phyloP scores from a whole-genome alignment of 805 yeast genomes.

The Starmerella kuoi region DNA sequence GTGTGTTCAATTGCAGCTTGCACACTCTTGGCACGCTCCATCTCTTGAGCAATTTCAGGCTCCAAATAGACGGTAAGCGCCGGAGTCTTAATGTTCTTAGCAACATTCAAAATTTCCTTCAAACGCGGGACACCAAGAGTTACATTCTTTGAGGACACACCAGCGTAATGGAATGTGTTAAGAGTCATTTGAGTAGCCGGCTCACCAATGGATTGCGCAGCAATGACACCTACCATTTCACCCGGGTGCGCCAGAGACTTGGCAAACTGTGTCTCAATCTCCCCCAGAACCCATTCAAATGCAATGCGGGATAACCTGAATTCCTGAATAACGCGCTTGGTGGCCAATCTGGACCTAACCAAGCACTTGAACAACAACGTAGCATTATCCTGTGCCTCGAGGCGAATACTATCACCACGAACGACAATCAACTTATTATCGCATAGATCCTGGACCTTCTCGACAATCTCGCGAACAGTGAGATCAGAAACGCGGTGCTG shows the following conservation, averaged over 20 bases:
- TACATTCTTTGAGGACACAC: slow-evolving; percentile 92
- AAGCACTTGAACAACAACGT: slow-evolving; percentile 80
- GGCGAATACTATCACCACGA: slow-evolving; percentile 67
- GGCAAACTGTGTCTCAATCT: slow-evolving; percentile 85
- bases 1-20: slow-evolving; percentile 98
- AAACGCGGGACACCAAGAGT: slow-evolving; percentile 96
- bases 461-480: slow-evolving; percentile 67
- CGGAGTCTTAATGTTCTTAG: slow-evolving; percentile 99
- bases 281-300: slow-evolving; percentile 92
- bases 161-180: slow-evolving; percentile 95
- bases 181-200: slow-evolving; percentile 98
- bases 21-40: slow-evolving; percentile 85
- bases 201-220: slow-evolving; percentile 96
- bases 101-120: slow-evolving; percentile 95
- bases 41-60: slow-evolving; percentile 68
- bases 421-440: slow-evolving; percentile 52
- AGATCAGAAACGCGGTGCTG: slow-evolving; percentile 82
- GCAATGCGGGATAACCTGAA: slow-evolving; percentile 73
- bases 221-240: slow-evolving; percentile 96
- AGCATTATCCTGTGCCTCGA: slow-evolving; percentile 88
- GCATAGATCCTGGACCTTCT: slow-evolving; percentile 57
- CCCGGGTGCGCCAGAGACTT: slow-evolving; percentile 90
- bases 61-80: slow-evolving; percentile 87
- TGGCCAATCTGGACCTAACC: slow-evolving; percentile 80
- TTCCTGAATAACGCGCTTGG: slow-evolving; percentile 86